Conservation (phyloP, 768 basidiomycete species). For the Daedaleopsis sinensis region DNA sequence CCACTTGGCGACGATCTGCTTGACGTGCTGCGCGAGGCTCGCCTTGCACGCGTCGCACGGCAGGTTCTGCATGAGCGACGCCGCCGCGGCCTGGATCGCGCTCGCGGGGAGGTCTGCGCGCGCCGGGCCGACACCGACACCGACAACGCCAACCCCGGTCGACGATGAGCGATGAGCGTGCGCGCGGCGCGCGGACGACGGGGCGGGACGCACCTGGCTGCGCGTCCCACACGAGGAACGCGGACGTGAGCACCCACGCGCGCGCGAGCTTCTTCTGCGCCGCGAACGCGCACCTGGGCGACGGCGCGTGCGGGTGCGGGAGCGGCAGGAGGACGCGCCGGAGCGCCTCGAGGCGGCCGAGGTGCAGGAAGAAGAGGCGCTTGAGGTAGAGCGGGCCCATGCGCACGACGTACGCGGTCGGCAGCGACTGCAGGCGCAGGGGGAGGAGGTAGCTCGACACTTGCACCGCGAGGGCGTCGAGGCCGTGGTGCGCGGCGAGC, state of each 20-base stretch:
- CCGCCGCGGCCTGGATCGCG: conserved; percentile 69
- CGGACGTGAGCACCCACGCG: conserved; percentile 35
- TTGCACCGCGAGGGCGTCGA: conserved; percentile 40
- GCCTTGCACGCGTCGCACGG: conserved; percentile 66
- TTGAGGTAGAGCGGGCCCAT: conserved; percentile 47
- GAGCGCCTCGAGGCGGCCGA: conserved; percentile 38
- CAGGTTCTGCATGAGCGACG: conserved; percentile 67
- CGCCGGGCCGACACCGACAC: too few species aligned
- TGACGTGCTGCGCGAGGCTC: conserved; percentile 66
- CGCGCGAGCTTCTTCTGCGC: conserved; percentile 29
- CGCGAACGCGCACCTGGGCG: conserved; percentile 17
- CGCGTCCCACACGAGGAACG: conserved; percentile 32
- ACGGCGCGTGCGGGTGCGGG: conserved; percentile 28
- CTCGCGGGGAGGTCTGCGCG: conserved; percentile 65
- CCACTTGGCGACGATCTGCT: conserved; percentile 71
- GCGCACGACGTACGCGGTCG: conserved; percentile 39
- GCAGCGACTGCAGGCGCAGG: conserved; percentile 34
- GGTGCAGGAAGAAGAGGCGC: conserved; percentile 41
- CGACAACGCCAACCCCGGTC: too few species aligned
- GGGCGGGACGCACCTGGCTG: conserved; percentile 30
- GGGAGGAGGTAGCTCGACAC: conserved; percentile 42
- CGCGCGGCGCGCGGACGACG: neutral
- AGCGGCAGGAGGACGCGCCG: conserved; percentile 29
- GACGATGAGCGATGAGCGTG: neutral
- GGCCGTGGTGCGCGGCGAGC: conserved; percentile 38